Conservation (phyloP, 2,329 filamentous ascomycete genomes). For the Paracorniculantispora psalliotae region DNA sequence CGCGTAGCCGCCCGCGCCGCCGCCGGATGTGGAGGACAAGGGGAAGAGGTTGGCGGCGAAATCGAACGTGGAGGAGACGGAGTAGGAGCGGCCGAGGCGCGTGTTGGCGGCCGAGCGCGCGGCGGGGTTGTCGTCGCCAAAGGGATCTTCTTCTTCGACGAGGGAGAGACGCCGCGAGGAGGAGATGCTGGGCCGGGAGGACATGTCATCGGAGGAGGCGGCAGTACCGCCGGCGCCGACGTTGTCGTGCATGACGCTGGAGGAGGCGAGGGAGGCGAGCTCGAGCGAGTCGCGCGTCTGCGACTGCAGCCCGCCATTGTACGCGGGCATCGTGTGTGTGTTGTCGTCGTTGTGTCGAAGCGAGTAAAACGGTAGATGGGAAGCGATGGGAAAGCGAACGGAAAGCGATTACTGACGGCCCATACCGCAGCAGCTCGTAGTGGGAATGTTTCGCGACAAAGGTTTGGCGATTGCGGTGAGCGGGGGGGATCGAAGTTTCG, state of each 20-base stretch:
- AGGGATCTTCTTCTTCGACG: slow-evolving; percentile 72
- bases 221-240: slow-evolving; percentile 33
- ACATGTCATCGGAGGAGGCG: slow-evolving; percentile 45
- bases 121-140: slow-evolving; percentile 53
- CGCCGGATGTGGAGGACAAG: slow-evolving; percentile 71
- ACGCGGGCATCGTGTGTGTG: slow-evolving; percentile 6
- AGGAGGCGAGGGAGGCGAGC: slow-evolving; percentile 89
- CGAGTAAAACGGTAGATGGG: neutral
- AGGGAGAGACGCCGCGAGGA: slow-evolving; percentile 91
- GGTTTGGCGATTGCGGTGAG: neutral
- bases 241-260: slow-evolving; percentile 52
- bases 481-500: neutral
- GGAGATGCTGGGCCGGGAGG: slow-evolving; percentile 78
- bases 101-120: slow-evolving; percentile 17
- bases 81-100: slow-evolving; percentile 64
- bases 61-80: slow-evolving; percentile 89
- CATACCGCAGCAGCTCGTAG: slow-evolving; percentile 1
- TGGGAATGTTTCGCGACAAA: neutral
- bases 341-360: neutral
- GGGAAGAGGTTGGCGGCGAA: slow-evolving; percentile 92
- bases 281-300: slow-evolving; percentile 85
- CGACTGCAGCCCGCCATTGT: slow-evolving; percentile 32
- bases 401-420: neutral
- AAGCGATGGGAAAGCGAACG: neutral
- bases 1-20: slow-evolving; percentile 61